These are phyloP conservation scores for Arabidopsis hybrid DNA, from an alignment of 441 rosid genomes.

Conservation along the genomic window DNA sequence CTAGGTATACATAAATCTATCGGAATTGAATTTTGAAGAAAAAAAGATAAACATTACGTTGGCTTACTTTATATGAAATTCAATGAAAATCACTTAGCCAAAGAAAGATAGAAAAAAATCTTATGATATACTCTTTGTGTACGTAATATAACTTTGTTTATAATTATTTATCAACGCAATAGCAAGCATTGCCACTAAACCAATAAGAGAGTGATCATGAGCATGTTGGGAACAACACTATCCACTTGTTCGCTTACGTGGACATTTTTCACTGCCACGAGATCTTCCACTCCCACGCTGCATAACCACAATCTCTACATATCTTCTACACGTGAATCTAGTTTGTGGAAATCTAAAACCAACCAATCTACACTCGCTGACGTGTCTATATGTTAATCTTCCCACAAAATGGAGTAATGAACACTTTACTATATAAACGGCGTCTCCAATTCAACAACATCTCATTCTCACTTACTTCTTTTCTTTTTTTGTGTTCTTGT, in stretches of 20 bases:
- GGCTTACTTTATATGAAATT: too few relatives aligned
- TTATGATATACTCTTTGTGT: too few relatives aligned
- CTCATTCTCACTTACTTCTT: background rate
- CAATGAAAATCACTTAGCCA: too few relatives aligned
- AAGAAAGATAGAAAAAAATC: too few relatives aligned
- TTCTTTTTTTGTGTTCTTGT: background rate
- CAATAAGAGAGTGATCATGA: constrained; percentile 3
- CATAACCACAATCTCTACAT: background rate
- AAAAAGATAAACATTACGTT: too few relatives aligned
- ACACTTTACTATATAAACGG: too few relatives aligned
- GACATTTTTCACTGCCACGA: background rate
- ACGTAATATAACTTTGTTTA: too few relatives aligned
- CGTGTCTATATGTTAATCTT: background rate
- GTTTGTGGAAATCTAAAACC: constrained; percentile 12
- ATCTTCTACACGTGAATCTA: constrained; percentile 2
- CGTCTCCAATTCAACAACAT: background rate
- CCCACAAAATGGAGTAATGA: too few relatives aligned
- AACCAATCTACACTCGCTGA: constrained; percentile 34
- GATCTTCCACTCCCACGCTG: constrained; percentile 14
- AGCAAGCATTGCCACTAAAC: constrained; percentile 15
- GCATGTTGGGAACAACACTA: constrained; percentile 8
- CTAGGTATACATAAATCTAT: too few relatives aligned
- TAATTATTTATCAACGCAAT: background rate
- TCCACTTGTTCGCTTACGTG: constrained; percentile 18
- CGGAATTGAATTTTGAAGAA: too few relatives aligned